Evolutionary conservation across 805 yeast species (phyloP), one percentile per base, ranked within the genome.

Genomic region (Candida awuae): DNA sequence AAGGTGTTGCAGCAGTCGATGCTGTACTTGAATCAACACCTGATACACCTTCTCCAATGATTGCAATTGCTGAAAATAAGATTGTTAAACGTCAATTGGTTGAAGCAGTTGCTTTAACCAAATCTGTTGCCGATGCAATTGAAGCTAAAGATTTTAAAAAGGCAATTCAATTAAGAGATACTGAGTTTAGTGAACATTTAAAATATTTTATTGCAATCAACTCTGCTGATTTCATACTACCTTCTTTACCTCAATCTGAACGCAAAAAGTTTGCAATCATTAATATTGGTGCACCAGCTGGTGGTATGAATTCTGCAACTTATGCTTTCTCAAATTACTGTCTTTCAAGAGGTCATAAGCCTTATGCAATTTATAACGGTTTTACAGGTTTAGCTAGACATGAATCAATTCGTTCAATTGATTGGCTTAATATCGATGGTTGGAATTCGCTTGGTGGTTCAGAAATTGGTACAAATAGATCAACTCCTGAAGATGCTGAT

Each of bases 401-500:
- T 45, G 88, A 76, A 37, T 61, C 73, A 29, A 75, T 83, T 32
- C 68, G 70, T 46, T 66, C 74, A 29, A 64, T 83, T 42, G 57
- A 67, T 20, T 83, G 90, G 90, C 54, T 78, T 35, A 80, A 77
- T 32, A 75, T 83, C 50, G 79, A 77, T 48, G 78, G 77, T 22
- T 83, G 90, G 88, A 75, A 76, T 49, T 70, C 74, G 32, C 59
- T 66, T 38, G 94, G 94, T 58, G 94, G 94, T 39, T 78, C 85
- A 8, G 90, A 81, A 60, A 68, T 83, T 35, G 94, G 94, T 52
- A 83, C 94, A 30, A 83, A 83, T 63, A 68, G 92, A 59, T 61
- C 72, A 19, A 70, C 81, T 10, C 88, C 90, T 8, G 64, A 67
- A 43, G 80, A 76, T 37, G 67, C 73, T 18, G 80, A 82, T 60